Percentiles rank a stretch among this genome's conserved stretches.
phyloP scores from a whole-genome alignment of 768 basidiomycete genomes.

The Pulveroboletus sp. region DNA sequence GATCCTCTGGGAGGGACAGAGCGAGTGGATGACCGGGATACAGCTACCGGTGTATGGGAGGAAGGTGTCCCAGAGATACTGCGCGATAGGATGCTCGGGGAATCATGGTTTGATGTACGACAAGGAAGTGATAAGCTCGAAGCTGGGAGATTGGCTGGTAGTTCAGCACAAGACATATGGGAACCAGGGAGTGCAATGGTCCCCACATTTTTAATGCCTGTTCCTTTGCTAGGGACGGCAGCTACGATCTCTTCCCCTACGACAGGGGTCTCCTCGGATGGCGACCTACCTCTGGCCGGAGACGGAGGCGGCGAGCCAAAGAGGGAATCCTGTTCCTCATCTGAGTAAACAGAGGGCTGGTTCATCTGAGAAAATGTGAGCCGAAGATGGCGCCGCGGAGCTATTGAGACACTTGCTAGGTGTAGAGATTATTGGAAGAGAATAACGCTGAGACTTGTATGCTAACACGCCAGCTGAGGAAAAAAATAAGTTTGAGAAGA shows the following conservation, averaged over 20 bases:
- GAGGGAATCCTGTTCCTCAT: slow-evolving; percentile 62
- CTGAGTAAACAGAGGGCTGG: slow-evolving; percentile 1
- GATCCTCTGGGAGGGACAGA: slow-evolving; percentile 9
- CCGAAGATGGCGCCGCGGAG: slow-evolving; percentile 3
- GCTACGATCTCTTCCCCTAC: slow-evolving; percentile 13
- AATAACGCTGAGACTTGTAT: neutral
- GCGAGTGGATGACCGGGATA: slow-evolving; percentile 13
- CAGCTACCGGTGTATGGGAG: slow-evolving; percentile 1
- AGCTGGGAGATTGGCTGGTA: slow-evolving; percentile 76
- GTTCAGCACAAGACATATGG: slow-evolving; percentile 80
- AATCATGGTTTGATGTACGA: slow-evolving; percentile 18
- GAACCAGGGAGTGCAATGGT: slow-evolving; percentile 98
- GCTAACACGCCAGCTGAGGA: neutral
- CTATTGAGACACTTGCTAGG: slow-evolving; percentile 18
- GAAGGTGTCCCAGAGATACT: slow-evolving; percentile 11
- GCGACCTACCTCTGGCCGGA: slow-evolving; percentile 72
- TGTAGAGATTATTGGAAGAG: slow-evolving; percentile 4
- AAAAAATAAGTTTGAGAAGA: neutral
- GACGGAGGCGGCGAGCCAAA: slow-evolving; percentile 78
- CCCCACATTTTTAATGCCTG: slow-evolving; percentile 66
- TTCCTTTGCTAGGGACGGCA: slow-evolving; percentile 27
- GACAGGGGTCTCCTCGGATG: slow-evolving; percentile 43
- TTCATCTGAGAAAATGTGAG: slow-evolving; percentile 24
- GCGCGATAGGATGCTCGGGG: slow-evolving; percentile 37
- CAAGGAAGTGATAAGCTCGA: slow-evolving; percentile 40